Percentiles rank a stretch among this genome's conserved stretches.
Evolutionary conservation across 495 filamentous ascomycete genomes (phyloP).

Genomic region (Aspergillus leporis): DNA sequence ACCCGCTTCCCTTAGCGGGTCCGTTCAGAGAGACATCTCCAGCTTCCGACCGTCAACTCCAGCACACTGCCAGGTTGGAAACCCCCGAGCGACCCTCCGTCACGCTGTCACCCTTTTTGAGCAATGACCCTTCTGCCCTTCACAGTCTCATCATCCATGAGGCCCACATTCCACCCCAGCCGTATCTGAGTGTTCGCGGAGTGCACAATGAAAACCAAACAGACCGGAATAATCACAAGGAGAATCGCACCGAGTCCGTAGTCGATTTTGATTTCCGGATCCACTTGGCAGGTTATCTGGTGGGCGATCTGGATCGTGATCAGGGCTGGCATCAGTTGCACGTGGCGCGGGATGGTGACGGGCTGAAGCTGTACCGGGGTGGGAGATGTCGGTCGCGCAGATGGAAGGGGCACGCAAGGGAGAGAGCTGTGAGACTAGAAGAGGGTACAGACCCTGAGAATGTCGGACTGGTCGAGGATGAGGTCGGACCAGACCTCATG

Average conservation of each 20-base stretch:
- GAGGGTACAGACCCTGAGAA: constrained; percentile 9
- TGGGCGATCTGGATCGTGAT: constrained; percentile 23
- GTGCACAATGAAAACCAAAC: constrained; percentile 31
- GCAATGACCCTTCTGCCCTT: constrained; percentile 24
- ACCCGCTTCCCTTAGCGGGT: not conserved
- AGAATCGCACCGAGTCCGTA: constrained; percentile 32
- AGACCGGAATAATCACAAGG: constrained; percentile 20
- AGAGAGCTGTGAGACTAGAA: constrained; percentile 18
- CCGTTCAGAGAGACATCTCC: constrained; percentile 1
- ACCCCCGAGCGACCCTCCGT: constrained; percentile 17
- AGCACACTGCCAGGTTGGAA: constrained; percentile 12
- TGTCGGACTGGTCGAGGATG: constrained; percentile 14
- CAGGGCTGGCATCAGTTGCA: constrained; percentile 20
- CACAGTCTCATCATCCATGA: constrained; percentile 30
- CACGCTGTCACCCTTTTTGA: constrained; percentile 29
- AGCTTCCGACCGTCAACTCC: constrained; percentile 11
- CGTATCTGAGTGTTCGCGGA: constrained; percentile 35
- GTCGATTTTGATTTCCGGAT: constrained; percentile 43
- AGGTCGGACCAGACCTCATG: constrained; percentile 22
- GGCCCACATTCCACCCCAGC: constrained; percentile 37
- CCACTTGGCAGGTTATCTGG: constrained; percentile 37
- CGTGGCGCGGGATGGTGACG: constrained; percentile 31
- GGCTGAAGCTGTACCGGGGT: constrained; percentile 32
- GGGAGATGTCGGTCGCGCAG: constrained; percentile 23
- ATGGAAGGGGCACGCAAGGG: constrained; percentile 17